These are phyloP conservation scores for Sphaceloma murrayae DNA, from an alignment of 2,329 filamentous ascomycete species.

Conservation along the genomic window DNA sequence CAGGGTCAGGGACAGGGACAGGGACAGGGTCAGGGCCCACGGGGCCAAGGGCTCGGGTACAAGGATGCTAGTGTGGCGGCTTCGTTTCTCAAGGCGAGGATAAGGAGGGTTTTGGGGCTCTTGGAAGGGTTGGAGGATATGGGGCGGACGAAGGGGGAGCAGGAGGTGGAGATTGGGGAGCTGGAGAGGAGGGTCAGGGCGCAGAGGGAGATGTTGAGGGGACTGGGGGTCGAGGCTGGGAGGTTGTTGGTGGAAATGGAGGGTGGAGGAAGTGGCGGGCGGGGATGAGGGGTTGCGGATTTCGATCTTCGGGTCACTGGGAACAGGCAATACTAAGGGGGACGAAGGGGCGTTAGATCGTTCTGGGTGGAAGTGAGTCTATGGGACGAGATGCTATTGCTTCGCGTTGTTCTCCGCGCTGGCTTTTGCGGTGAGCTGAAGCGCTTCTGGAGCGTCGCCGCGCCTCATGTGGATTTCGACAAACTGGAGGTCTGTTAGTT, in stretches of 20 bases:
- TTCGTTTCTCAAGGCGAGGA: slow-evolving; percentile 64
- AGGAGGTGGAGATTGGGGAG: slow-evolving; percentile 59
- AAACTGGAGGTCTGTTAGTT: slow-evolving; percentile 43
- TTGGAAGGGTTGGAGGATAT: slow-evolving; percentile 61
- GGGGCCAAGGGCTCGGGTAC: slow-evolving; percentile 41
- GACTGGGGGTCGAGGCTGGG: slow-evolving; percentile 42
- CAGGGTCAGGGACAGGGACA: too few relatives aligned
- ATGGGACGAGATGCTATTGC: too few relatives aligned
- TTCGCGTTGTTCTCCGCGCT: slow-evolving; percentile 58
- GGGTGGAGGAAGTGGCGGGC: slow-evolving; percentile 19
- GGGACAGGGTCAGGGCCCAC: neutral
- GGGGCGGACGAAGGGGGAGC: slow-evolving; percentile 54
- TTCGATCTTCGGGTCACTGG: too few relatives aligned
- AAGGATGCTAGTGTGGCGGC: slow-evolving; percentile 75
- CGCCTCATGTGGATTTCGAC: slow-evolving; percentile 75
- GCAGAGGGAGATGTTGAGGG: slow-evolving; percentile 51
- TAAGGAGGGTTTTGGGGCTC: slow-evolving; percentile 59
- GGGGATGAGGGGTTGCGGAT: neutral
- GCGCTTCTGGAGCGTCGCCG: slow-evolving; percentile 62
- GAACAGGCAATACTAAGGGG: too few relatives aligned
- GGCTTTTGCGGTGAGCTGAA: slow-evolving; percentile 61
- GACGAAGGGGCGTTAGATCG: too few relatives aligned
- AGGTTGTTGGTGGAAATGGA: slow-evolving; percentile 29
- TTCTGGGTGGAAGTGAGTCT: too few relatives aligned
- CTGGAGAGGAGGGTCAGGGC: slow-evolving; percentile 54